Evolutionary conservation across 1,139 yeast genomes (phyloP), one percentile per base, ranked within the genome.

Genomic region (Taphrina wiesneri): DNA sequence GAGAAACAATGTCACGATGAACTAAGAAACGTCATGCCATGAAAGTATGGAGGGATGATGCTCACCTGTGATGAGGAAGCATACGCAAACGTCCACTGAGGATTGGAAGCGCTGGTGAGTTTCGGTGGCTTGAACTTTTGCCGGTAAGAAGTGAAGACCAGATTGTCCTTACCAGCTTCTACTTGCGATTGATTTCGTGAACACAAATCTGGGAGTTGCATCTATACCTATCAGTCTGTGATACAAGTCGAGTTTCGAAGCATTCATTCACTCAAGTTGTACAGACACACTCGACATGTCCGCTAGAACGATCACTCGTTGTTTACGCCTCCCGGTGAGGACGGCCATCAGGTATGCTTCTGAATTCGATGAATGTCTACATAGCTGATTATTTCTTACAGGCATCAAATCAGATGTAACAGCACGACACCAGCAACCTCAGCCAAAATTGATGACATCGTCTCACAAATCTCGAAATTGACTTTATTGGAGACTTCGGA

Each of bases 401-500:
- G 59, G 26, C 32, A 25, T 54, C 59, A 54, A 25, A n/a, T 39
- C 36, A 54, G 59, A 26, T 41, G 34, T 25, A 54, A 54, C 39
- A 54, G 59, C 26, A 54, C 59, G 15, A 15, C 59, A 11, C 36
- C 54, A 15, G 54, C 54, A 11, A 25, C 52, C n/a, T 56, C 62
- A 23, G 95, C 98, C 71, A 92, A 93, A 79, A 92, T 93, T 77
- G 75, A 87, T 56, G 79, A 86, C 70, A 92, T 93, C 74, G 99
- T 95, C 68, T 95, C 90, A 74, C 90, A 90, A 75, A 93, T 93
- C 76, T 86, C 97, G 67, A 84, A 88, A 72, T 83, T 93, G 76
- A 91, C 96, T 21, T 83, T 93, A 68, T 82, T 92, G 74, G 99
- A 93, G 80, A 93, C 99, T 19, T 87, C 97, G 15, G 78, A 87